These are phyloP conservation scores for Sclerotinia nivalis DNA, from an alignment of 2,329 filamentous ascomycete genomes.

Conservation along the genomic window DNA sequence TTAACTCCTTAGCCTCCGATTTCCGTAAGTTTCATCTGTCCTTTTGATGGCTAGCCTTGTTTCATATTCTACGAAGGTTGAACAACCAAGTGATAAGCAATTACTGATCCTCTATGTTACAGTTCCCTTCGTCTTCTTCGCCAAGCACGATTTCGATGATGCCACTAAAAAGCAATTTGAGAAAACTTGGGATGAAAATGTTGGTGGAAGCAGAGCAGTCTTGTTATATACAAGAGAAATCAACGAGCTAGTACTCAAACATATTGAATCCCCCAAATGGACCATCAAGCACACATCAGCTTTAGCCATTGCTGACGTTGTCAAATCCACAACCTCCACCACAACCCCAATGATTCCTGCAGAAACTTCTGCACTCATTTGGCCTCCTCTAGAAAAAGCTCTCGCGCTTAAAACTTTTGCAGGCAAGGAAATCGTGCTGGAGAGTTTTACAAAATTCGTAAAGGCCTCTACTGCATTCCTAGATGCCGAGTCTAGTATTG, in stretches of 20 bases:
- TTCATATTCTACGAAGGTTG: too few species aligned
- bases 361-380: conserved; percentile 63
- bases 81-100: neutral
- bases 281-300: conserved; percentile 86
- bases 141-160: conserved; percentile 80
- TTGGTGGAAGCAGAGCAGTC: conserved; percentile 79
- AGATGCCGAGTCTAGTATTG: conserved; percentile 53
- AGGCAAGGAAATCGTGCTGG: conserved; percentile 83
- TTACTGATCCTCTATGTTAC: neutral
- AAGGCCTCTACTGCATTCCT: conserved; percentile 62
- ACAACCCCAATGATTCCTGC: conserved; percentile 56
- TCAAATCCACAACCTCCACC: conserved; percentile 61
- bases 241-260: conserved; percentile 61
- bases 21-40: conserved; percentile 44
- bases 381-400: conserved; percentile 81
- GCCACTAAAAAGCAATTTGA: conserved; percentile 78
- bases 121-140: conserved; percentile 85
- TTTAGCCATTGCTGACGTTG: conserved; percentile 73
- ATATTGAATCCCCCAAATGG: conserved; percentile 83
- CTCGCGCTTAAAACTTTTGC: conserved; percentile 88
- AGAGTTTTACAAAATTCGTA: conserved; percentile 77
- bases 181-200: conserved; percentile 87
- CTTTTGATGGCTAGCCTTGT: too few species aligned
- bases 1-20: conserved; percentile 71
- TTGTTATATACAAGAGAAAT: conserved; percentile 85